Evolutionary conservation across 1,284 basidiomycete genomes (phyloP).

Genomic region (Cutaneotrichosporon sp.): DNA sequence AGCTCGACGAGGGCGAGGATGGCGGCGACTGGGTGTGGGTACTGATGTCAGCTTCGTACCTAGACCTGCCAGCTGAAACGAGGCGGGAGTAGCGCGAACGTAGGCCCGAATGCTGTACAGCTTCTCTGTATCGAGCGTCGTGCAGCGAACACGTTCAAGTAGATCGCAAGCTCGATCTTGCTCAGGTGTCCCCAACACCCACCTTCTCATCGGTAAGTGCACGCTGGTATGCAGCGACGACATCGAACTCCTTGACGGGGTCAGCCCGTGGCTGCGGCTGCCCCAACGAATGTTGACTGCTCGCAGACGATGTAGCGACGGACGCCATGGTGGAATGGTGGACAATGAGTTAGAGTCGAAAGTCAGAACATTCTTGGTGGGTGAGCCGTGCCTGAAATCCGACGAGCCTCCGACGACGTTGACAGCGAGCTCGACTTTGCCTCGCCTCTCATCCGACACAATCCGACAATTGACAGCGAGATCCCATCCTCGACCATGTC

Average conservation of each 20-base stretch:
- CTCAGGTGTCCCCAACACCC: constrained; percentile 12
- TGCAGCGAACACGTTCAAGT: too few species aligned
- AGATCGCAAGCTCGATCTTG: too few species aligned
- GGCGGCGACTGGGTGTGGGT: constrained; percentile 49
- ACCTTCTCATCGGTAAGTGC: constrained; percentile 45
- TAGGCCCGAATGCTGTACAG: too few species aligned
- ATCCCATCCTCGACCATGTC: constrained; percentile 1
- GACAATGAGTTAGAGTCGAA: neutral
- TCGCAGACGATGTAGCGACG: constrained; percentile 3
- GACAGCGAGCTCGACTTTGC: too few species aligned
- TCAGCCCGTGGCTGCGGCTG: neutral
- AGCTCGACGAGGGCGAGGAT: constrained; percentile 47
- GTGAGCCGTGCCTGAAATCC: constrained; percentile 11
- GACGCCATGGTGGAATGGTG: constrained; percentile 1
- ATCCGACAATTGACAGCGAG: neutral
- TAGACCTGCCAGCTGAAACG: too few species aligned
- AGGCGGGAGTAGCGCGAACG: too few species aligned
- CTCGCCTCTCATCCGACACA: neutral
- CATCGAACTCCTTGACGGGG: constrained; percentile 32
- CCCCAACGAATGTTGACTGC: neutral
- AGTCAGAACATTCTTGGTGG: neutral
- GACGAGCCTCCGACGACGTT: too few species aligned
- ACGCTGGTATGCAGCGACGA: constrained; percentile 40
- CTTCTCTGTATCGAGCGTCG: too few species aligned
- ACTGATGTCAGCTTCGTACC: constrained; percentile 17